Base-by-base conservation (phyloP, 306 rosid species). In the Ceratonia siliqua region DNA sequence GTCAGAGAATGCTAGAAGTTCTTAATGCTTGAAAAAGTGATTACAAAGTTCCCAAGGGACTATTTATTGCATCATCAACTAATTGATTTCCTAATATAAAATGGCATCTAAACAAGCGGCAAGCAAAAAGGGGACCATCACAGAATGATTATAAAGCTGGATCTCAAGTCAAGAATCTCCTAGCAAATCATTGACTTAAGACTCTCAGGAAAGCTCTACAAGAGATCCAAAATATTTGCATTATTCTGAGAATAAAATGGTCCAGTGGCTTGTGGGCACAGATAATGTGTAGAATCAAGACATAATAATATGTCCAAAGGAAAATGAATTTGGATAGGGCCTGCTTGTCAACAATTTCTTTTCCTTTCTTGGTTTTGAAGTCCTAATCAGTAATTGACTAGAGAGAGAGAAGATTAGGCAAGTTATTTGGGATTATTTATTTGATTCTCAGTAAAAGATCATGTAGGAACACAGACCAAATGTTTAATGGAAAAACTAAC, bases 171-270 rank as follows among this genome's bases (percentile, higher is more conserved):
- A 72, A 41, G 48, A 39, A 72, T 38, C 43, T 30, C 67, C 67
- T 9, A 38, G 56, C 42, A 72, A 57, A n/a, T 20, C 32, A 57
- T 42, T 25, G 27, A 32, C 41, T 72, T 0, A 2, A 42, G 21
- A 42, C 17, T n/a, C 67, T 39, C 76, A n/a, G 10, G 53, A 14
- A 55, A 56, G 14, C 42, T 7, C 41, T 39, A n/a, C 2, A 2
- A 38, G 55, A 56, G n/a, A 56, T 21, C 48, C 27, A 71, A 15
- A 55, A 27, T 71, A 38, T 55, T 53, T 20, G 24, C 55, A 68
- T 54, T 1, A 8, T 36, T 17, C 52, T 8, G 3, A 18, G 24
- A 57, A 12, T 11, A 28, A 8, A 70, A 7, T 28, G 25, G 10
- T 24, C 35, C 11, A 13, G 30, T 13, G 25, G 75, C 75, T 5